These are phyloP conservation scores for Botrytis medusae DNA, from an alignment of 2,329 filamentous ascomycete species.

Conservation along the genomic window DNA sequence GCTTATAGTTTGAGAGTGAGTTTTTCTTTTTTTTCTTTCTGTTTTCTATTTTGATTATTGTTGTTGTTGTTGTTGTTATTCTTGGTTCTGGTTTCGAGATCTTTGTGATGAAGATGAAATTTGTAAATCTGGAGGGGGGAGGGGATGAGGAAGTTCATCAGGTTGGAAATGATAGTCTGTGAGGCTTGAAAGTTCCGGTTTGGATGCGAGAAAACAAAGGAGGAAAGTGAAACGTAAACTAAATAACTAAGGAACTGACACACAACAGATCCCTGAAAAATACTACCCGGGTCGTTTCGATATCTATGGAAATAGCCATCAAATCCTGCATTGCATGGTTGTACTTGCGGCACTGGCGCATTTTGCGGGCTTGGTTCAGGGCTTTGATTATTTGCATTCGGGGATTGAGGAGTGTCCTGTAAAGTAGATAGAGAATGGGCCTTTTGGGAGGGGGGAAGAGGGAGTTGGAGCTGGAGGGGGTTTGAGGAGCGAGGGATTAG, in stretches of 20 bases:
- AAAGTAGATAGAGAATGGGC: too few relatives aligned
- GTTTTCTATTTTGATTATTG: too few relatives aligned
- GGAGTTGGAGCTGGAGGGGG: too few relatives aligned
- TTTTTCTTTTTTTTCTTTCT: slow-evolving; percentile 1
- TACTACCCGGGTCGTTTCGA: slow-evolving; percentile 33
- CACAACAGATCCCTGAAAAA: slow-evolving; percentile 35
- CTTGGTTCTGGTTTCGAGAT: too few relatives aligned
- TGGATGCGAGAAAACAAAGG: rapidly evolving
- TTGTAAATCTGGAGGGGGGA: neutral
- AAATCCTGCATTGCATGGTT: slow-evolving; percentile 39
- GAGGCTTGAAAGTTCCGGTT: neutral
- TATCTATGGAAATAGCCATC: slow-evolving; percentile 36
- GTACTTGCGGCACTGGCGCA: slow-evolving; percentile 31
- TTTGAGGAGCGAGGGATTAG: too few relatives aligned
- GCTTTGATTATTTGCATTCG: slow-evolving; percentile 13
- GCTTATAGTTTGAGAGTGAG: slow-evolving; percentile 25
- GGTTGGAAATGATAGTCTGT: rapidly evolving
- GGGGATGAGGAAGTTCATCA: too few relatives aligned
- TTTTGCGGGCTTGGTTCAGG: slow-evolving; percentile 14
- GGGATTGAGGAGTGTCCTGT: neutral
- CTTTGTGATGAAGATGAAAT: too few relatives aligned
- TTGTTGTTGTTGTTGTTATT: too few relatives aligned
- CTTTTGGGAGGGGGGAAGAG: too few relatives aligned
- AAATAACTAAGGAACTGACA: neutral
- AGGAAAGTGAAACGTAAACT: neutral